phyloP scores from a whole-genome alignment of 2,329 filamentous ascomycete genomes.

The Immersiporthe knoxdaviesiana region DNA sequence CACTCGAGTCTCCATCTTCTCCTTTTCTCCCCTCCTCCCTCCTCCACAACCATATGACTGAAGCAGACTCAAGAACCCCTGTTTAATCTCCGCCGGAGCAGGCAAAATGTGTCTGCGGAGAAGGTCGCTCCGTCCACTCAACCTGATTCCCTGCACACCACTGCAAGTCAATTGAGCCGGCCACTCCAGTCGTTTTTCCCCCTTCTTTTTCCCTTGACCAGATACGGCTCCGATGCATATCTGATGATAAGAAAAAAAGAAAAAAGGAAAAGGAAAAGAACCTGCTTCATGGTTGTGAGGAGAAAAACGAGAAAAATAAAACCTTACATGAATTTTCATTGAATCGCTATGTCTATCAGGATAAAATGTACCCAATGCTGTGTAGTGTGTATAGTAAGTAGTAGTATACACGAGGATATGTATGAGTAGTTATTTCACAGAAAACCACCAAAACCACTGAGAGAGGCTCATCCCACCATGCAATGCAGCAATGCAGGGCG shows the following conservation, averaged over 20 bases:
- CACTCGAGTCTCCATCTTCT: neutral
- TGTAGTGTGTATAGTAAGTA: neutral
- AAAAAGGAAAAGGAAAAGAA: neutral
- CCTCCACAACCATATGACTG: neutral
- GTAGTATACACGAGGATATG: constrained; percentile 10
- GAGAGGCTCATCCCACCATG: neutral
- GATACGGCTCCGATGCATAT: neutral
- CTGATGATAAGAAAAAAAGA: neutral
- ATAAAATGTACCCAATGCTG: neutral
- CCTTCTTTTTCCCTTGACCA: neutral
- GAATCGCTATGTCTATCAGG: neutral
- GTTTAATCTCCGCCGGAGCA: constrained; percentile 4
- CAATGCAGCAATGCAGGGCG: too few relatives aligned
- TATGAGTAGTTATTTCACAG: neutral
- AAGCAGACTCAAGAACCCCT: constrained; percentile 9
- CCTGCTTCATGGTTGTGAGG: neutral
- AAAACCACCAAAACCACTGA: neutral
- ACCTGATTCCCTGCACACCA: neutral
- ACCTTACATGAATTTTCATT: neutral
- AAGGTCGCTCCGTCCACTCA: constrained; percentile 4
- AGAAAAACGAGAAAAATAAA: neutral
- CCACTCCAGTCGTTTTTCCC: neutral
- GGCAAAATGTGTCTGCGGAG: constrained; percentile 1
- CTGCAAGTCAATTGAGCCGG: neutral
- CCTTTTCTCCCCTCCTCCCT: neutral